phyloP scores from a whole-genome alignment of 805 yeast species.

The Brettanomyces anomalus region DNA sequence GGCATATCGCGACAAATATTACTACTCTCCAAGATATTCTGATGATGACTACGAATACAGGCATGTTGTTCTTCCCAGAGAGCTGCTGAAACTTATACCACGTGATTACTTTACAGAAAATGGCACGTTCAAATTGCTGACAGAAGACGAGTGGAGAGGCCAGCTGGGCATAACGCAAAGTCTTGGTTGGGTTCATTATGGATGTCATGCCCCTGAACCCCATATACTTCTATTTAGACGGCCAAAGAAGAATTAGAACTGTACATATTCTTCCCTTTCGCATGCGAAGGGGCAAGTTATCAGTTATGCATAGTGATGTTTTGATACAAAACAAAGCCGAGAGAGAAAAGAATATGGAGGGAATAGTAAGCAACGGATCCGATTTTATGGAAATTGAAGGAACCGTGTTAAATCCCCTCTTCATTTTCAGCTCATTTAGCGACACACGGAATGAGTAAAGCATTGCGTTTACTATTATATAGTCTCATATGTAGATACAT shows the following conservation, averaged over 20 bases:
- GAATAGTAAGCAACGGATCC: too few species aligned
- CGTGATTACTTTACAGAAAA: conserved; percentile 91
- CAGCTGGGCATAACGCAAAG: conserved; percentile 97
- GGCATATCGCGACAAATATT: conserved; percentile 89
- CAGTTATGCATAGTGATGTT: too few species aligned
- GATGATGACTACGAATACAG: conserved; percentile 91
- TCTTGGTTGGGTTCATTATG: conserved; percentile 96
- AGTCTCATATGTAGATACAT: too few species aligned
- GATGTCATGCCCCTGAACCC: conserved; percentile 98
- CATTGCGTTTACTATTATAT: too few species aligned
- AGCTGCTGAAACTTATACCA: conserved; percentile 89
- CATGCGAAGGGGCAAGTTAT: too few species aligned
- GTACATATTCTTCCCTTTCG: too few species aligned
- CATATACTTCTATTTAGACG: conserved; percentile 85
- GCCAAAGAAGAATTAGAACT: conserved; percentile 27
- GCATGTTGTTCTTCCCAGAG: conserved; percentile 95
- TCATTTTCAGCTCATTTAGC: too few species aligned
- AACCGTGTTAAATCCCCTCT: too few species aligned
- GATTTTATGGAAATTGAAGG: too few species aligned
- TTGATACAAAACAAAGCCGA: too few species aligned
- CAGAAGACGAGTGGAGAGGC: conserved; percentile 94
- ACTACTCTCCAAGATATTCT: conserved; percentile 86
- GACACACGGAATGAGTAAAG: too few species aligned
- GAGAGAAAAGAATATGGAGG: too few species aligned
- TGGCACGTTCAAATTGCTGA: conserved; percentile 81